Evolutionary conservation across 192 early-diverging fungal genomes (phyloP), one percentile per base, ranked within the genome.

Genomic region (Kickxella alabastrina): DNA sequence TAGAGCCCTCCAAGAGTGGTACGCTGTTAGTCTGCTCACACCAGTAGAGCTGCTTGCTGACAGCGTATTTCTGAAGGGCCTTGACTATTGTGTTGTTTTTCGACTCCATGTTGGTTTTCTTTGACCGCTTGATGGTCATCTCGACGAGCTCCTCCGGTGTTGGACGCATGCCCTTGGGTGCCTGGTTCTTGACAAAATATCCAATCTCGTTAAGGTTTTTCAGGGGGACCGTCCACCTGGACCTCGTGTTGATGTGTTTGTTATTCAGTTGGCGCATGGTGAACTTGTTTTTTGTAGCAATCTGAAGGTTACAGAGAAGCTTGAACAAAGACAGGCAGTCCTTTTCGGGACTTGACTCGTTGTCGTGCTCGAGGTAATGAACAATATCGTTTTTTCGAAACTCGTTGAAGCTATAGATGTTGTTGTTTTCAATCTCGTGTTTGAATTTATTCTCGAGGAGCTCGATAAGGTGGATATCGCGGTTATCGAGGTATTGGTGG

Each of bases 131-230:
- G n/a, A n/a, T n/a, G n/a, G n/a, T n/a, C n/a, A n/a, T 32, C 41
- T 22, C 9, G 17, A 43, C 22, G 6, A 43, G 18, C 17, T 6
- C 6, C 18, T 43, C 41, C 17, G 41, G 21, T 21, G 10, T 43
- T 6, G 2, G 41, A 14, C 4, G n/a, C 41, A 12, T 43, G n/a
- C 41, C 2, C 21, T 43, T 43, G 21, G 4, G 17, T 22, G 41
- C 22, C 12, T 43, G 41, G 41, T 21, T 43, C 21, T 43, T 43
- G 17, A 43, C 22, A 21, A 43, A 43, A 43, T 6, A 12, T 9
- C 41, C 41, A 43, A 43, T 21, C 22, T 43, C 41, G 41, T 43
- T 43, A 2, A 43, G 4, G 22, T 43, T 22, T 23, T 43, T 43
- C 8, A 43, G 21, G 10, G 41, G 41, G 18, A 43, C 41, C 10